Conservation (phyloP, 257 asterid genomes). For the Paulownia fortunei region DNA sequence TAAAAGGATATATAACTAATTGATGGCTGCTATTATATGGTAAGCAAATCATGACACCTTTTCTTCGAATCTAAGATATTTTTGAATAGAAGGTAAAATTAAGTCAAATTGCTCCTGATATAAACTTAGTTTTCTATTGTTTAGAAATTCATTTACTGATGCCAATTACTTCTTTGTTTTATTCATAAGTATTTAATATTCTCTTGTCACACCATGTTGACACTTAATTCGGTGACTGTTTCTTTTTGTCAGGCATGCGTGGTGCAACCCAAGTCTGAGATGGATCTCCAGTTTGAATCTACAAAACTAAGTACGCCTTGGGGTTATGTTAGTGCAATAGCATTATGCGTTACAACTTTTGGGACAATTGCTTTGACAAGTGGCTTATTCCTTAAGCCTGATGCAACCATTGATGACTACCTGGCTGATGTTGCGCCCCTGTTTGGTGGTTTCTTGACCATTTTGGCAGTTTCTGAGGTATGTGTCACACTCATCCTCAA, state of each 20-base stretch:
- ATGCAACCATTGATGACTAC: slow-evolving; percentile 79
- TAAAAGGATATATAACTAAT: not conserved
- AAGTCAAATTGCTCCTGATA: not conserved
- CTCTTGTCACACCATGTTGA: not conserved
- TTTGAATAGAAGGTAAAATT: not conserved
- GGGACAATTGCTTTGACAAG: slow-evolving; percentile 89
- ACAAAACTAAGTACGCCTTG: slow-evolving; percentile 72
- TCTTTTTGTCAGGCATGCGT: slow-evolving; percentile 70
- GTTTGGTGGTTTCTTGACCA: slow-evolving; percentile 90
- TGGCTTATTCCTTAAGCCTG: slow-evolving; percentile 87
- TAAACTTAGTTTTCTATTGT: not conserved
- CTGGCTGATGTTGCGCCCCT: slow-evolving; percentile 69
- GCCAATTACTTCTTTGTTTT: slow-evolving; percentile 19
- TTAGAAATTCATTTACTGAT: not conserved
- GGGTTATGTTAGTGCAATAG: slow-evolving; percentile 79
- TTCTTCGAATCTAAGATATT: not conserved
- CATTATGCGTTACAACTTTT: slow-evolving; percentile 72
- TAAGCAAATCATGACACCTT: not conserved
- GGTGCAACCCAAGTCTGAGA: slow-evolving; percentile 93
- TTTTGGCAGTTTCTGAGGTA: slow-evolving; percentile 94
- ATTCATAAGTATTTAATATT: not conserved
- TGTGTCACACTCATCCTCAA: not conserved
- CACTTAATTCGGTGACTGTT: slow-evolving; percentile 1
- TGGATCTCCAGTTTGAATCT: slow-evolving; percentile 81
- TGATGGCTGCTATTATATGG: not conserved